Conservation (phyloP, 2,329 filamentous ascomycete species). For the Meredithiella fracta region DNA sequence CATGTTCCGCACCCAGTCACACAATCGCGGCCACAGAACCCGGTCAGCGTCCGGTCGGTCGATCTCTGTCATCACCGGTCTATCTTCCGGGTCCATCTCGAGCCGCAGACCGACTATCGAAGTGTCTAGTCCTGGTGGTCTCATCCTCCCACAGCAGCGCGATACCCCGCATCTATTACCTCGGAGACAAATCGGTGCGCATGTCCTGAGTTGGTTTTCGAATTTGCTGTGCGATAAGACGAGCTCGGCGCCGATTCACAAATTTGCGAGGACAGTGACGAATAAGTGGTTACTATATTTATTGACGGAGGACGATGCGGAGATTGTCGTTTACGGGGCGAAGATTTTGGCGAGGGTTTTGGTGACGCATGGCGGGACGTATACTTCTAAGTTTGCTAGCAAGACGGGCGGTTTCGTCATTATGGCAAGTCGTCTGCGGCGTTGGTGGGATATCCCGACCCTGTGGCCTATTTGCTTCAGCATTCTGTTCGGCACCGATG, state of each 20-base stretch:
- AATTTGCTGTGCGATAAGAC: slow-evolving; percentile 59
- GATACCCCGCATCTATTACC: background rate
- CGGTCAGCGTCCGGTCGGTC: slow-evolving; percentile 8
- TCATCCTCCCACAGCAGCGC: background rate
- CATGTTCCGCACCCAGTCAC: slow-evolving; percentile 48
- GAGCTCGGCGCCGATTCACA: slow-evolving; percentile 54
- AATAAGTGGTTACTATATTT: slow-evolving; percentile 95
- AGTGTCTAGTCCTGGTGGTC: slow-evolving; percentile 7
- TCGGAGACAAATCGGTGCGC: slow-evolving; percentile 46
- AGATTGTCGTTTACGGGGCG: slow-evolving; percentile 63
- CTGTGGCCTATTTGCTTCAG: slow-evolving; percentile 82
- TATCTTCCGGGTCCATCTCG: slow-evolving; percentile 20
- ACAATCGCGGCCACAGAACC: background rate
- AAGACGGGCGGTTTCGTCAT: slow-evolving; percentile 82
- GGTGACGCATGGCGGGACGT: slow-evolving; percentile 62
- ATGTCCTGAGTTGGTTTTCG: slow-evolving; percentile 61
- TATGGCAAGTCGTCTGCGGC: slow-evolving; percentile 63
- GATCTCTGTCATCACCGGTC: slow-evolving; percentile 23
- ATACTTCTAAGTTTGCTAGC: slow-evolving; percentile 65
- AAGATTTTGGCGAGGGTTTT: slow-evolving; percentile 74
- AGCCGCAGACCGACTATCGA: slow-evolving; percentile 9
- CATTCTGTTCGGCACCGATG: slow-evolving; percentile 71
- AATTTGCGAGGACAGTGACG: slow-evolving; percentile 86
- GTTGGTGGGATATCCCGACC: slow-evolving; percentile 75
- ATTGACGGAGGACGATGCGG: slow-evolving; percentile 68